Conservation (phyloP, 148 eudicot genomes). For the Rhododendron mucronatum region DNA sequence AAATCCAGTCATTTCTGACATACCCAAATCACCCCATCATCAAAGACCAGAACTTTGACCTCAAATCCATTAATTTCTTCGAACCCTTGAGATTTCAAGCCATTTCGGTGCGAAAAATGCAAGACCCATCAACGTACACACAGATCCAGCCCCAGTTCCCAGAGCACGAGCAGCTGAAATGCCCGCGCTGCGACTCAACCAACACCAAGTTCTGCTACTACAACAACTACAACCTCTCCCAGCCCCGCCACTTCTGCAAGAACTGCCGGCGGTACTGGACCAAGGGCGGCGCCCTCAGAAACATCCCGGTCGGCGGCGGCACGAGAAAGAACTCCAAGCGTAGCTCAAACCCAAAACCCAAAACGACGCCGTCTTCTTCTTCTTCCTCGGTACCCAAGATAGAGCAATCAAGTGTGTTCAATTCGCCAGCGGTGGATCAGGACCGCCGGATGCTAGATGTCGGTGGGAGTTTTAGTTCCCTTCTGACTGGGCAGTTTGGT, state of each 20-base stretch:
- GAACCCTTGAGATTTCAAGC: background rate
- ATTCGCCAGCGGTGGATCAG: background rate
- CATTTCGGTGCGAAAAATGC: slow-evolving; percentile 12
- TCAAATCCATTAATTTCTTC: background rate
- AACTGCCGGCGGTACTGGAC: slow-evolving; percentile 43
- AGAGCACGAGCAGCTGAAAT: slow-evolving; percentile 53
- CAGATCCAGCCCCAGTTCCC: slow-evolving; percentile 40
- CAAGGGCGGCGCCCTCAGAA: slow-evolving; percentile 40
- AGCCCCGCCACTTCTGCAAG: slow-evolving; percentile 54
- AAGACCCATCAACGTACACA: slow-evolving; percentile 27
- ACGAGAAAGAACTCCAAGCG: slow-evolving; percentile 35
- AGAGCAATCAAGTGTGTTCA: background rate
- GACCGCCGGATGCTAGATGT: slow-evolving; percentile 27
- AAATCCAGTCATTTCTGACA: background rate
- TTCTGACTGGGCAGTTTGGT: slow-evolving; percentile 38
- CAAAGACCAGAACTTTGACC: background rate
- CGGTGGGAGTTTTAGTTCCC: slow-evolving; percentile 28
- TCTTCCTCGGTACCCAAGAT: background rate
- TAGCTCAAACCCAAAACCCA: slow-evolving; percentile 17
- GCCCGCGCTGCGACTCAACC: slow-evolving; percentile 56
- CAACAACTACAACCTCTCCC: slow-evolving; percentile 71
- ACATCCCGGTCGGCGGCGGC: slow-evolving; percentile 48
- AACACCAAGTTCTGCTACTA: slow-evolving; percentile 74
- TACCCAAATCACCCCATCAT: background rate
- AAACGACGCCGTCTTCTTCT: slow-evolving; percentile 1